Evolutionary conservation across 106 monocot species (phyloP).

Genomic region (Narthecium ossifragum): DNA sequence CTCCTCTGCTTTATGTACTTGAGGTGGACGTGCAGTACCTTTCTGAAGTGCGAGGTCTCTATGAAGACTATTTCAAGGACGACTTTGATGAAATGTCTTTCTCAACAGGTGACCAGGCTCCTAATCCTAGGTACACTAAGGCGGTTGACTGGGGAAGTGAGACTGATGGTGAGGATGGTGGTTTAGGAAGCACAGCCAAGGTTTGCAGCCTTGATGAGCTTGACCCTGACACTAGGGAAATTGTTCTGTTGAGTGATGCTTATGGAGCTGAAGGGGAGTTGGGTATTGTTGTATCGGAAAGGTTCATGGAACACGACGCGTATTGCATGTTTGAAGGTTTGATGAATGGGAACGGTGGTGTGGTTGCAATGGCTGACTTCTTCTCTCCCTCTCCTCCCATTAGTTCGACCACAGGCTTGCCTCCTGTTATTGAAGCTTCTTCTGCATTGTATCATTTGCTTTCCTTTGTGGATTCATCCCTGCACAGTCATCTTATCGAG

Average conservation of each 20-base stretch:
- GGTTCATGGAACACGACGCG: slow-evolving; percentile 94
- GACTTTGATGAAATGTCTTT: slow-evolving; percentile 64
- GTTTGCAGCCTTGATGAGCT: slow-evolving; percentile 53
- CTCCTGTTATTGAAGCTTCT: slow-evolving; percentile 69
- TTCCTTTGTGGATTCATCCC: slow-evolving; percentile 47
- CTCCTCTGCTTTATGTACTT: slow-evolving; percentile 80
- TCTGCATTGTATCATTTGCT: slow-evolving; percentile 62
- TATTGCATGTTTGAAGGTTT: slow-evolving; percentile 86
- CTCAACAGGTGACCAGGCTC: slow-evolving; percentile 24
- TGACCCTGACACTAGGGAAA: slow-evolving; percentile 62
- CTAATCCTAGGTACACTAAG: slow-evolving; percentile 27
- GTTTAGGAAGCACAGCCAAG: slow-evolving; percentile 23
- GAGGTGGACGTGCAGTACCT: slow-evolving; percentile 56
- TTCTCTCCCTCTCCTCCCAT: slow-evolving; percentile 26
- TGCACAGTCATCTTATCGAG: slow-evolving; percentile 57
- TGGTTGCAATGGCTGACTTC: slow-evolving; percentile 75
- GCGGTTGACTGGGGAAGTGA: slow-evolving; percentile 13
- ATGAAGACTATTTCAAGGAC: slow-evolving; percentile 61
- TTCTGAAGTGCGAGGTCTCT: slow-evolving; percentile 36
- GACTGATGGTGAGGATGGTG: not conserved
- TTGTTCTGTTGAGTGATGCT: slow-evolving; percentile 68
- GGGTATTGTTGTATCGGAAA: slow-evolving; percentile 78
- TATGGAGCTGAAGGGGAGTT: slow-evolving; percentile 96
- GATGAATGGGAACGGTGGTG: slow-evolving; percentile 58
- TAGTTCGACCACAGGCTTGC: slow-evolving; percentile 28